Percentiles rank a stretch among this genome's conserved stretches.
Conservation (phyloP, 352 stramenopile genomes). For the Phytophthora sojae region DNA sequence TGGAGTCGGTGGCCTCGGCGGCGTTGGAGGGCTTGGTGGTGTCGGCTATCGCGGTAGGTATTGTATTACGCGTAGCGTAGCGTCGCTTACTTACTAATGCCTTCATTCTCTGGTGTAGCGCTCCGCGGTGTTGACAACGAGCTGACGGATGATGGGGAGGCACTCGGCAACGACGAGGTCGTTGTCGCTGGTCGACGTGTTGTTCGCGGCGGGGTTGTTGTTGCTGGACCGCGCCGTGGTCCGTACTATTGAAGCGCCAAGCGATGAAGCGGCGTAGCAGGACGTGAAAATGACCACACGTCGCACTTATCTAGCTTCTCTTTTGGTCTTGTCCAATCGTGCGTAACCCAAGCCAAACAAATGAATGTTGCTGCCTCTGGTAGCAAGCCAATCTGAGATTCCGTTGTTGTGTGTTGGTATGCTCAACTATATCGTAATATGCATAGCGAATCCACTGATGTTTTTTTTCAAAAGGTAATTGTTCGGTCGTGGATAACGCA, state of each 20-base stretch:
- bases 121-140: conserved; percentile 27
- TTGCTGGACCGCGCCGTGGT: conserved; percentile 22
- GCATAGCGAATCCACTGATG: too few species aligned
- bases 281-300: not conserved
- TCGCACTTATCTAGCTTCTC: not conserved
- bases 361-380: not conserved
- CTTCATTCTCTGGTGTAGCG: conserved; percentile 16
- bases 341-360: not conserved
- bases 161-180: conserved; percentile 21
- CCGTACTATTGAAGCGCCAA: conserved; percentile 25
- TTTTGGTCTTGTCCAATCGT: not conserved
- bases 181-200: conserved; percentile 26
- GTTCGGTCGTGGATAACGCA: not conserved
- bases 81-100: not conserved
- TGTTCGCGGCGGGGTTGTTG: conserved; percentile 35
- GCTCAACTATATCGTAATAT: too few species aligned
- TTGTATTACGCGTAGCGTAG: not conserved
- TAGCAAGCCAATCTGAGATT: not conserved
- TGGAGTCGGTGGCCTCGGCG: conserved; percentile 9
- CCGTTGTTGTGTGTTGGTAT: too few species aligned
- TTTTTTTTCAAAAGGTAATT: too few species aligned
- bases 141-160: not conserved
- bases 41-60: conserved; percentile 22
- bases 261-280: not conserved
- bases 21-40: conserved; percentile 19